Evolutionary conservation across 441 rosid genomes (phyloP), one percentile per base, ranked within the genome.

Genomic region (Pelargonium australe): DNA sequence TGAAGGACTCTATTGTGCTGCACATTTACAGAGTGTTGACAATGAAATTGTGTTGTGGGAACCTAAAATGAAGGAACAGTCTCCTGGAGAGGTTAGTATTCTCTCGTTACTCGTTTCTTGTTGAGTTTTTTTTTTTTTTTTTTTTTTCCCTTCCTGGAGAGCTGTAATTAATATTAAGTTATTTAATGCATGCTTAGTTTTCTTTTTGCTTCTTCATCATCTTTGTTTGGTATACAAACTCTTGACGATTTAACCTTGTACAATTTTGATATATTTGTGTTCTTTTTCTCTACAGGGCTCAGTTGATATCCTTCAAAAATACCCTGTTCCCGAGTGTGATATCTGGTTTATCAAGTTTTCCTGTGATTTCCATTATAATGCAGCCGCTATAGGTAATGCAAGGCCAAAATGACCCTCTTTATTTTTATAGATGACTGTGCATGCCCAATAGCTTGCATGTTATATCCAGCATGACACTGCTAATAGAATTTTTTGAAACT

Each of bases 281-380:
- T 61, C 5, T 72, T 7, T 73, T 78, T 45, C 8, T 67, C 63
- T 80, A 71, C 70, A 91, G 99, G 97, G 97, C 47, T 85, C 89
- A 0, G 82, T 88, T 31, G 99, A 95, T 81, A 85, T 95, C 80
- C 89, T 95, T 55, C 90, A 85, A 77, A 95, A 84, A 73, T 95
- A 95, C 74, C 99, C 97, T 3, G 83, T 91, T 74, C 99, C 99
- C 0, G 89, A 85, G 77, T 91, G 97, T 69, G 97, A 89, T 77
- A 92, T 95, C 68, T 95, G 97, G 97, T 95, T 95, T 83, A 89
- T 95, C 83, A 95, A 95, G 80, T 95, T 95, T 75, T 91, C 99
- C 13, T 95, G 86, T 20, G 97, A 95, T 80, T 85, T 95, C 77
- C 88, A 86, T 78, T 85, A 80, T 76, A 85, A 84, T 45, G 78